phyloP scores from a whole-genome alignment of 2,329 filamentous ascomycete species.

The Sporothrix pallida region DNA sequence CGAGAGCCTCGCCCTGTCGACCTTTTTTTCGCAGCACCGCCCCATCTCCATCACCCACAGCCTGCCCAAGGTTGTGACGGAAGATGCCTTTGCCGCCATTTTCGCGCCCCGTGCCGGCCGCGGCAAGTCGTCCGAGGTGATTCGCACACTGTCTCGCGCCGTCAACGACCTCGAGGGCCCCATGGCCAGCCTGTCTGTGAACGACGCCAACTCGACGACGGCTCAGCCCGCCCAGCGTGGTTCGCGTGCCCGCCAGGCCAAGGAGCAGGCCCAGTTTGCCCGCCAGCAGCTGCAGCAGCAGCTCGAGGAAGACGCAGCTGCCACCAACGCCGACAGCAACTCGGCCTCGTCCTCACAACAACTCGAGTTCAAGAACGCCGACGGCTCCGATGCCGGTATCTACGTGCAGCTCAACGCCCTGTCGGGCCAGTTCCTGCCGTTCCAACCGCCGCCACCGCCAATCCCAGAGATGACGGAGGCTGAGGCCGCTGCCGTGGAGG shows the following conservation, averaged over 20 bases:
- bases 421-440: constrained; percentile 75
- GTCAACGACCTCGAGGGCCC: constrained; percentile 65
- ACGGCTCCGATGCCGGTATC: constrained; percentile 63
- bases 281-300: constrained; percentile 36
- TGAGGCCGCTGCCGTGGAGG: constrained; percentile 27
- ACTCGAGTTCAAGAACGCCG: constrained; percentile 61
- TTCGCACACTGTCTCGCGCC: constrained; percentile 68
- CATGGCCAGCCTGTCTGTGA: constrained; percentile 59
- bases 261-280: constrained; percentile 29
- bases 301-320: constrained; percentile 28
- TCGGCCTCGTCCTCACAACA: constrained; percentile 57
- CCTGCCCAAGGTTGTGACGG: constrained; percentile 73
- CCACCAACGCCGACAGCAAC: constrained; percentile 39
- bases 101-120: constrained; percentile 65
- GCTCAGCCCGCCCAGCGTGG: constrained; percentile 37
- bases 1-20: constrained; percentile 78
- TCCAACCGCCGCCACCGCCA: constrained; percentile 83
- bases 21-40: constrained; percentile 94
- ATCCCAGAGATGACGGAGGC: constrained; percentile 56
- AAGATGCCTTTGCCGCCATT: constrained; percentile 82
- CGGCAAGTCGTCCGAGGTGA: constrained; percentile 62
- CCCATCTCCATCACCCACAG: constrained; percentile 87
- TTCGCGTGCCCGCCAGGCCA: constrained; percentile 41
- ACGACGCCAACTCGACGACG: constrained; percentile 47
- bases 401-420: constrained; percentile 72